A percentile compares a stretch with the other conserved stretches of the same genome.
Evolutionary conservation across 306 rosid species (phyloP).

Genomic region (Comarum palustre): DNA sequence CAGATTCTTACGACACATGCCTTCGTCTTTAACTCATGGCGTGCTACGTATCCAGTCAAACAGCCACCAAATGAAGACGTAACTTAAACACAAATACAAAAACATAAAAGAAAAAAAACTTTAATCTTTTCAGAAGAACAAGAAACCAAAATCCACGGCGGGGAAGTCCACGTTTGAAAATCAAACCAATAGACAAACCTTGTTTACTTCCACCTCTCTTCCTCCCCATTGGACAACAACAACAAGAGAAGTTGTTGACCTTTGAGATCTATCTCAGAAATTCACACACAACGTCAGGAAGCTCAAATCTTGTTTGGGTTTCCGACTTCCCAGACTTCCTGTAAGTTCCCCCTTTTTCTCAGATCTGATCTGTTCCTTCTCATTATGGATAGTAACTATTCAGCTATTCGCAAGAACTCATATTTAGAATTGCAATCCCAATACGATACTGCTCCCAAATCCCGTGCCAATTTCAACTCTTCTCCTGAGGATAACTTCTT

Average conservation of each 20-base stretch:
- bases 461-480: conserved; percentile 16
- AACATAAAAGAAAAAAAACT: not conserved
- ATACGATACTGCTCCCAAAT: conserved; percentile 21
- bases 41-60: not conserved
- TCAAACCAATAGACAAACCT: conserved; percentile 4
- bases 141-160: conserved; percentile 16
- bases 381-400: conserved; percentile 48
- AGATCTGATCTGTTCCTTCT: conserved; percentile 29
- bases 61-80: not conserved
- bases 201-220: not conserved
- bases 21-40: not conserved
- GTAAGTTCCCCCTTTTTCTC: conserved; percentile 27
- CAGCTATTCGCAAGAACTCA: conserved; percentile 51
- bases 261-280: conserved; percentile 42
- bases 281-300: not conserved
- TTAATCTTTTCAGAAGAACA: not conserved
- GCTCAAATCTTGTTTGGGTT: not conserved
- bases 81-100: not conserved
- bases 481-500: conserved; percentile 39
- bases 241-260: conserved; percentile 40
- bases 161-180: conserved; percentile 21
- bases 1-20: not conserved
- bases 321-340: not conserved
- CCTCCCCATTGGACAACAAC: conserved; percentile 1
- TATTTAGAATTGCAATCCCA: conserved; percentile 66